Conservation (phyloP, 306 rosid genomes). For the Cyclanthera cordifolia region DNA sequence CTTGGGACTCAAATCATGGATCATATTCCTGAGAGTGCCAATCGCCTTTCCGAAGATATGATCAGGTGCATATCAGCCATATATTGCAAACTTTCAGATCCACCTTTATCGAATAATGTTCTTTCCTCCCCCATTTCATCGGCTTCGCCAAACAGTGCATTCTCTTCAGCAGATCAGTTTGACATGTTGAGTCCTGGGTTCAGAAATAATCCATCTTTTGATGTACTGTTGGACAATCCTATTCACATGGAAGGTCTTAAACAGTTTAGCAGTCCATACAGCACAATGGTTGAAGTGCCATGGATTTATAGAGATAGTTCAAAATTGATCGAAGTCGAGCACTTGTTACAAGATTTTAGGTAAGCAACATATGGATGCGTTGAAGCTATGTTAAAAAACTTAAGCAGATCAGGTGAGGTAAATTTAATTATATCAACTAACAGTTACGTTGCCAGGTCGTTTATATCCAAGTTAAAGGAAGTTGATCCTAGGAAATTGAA, state of each 20-base stretch:
- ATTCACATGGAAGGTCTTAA: slow-evolving; percentile 78
- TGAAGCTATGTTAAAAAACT: too few relatives aligned
- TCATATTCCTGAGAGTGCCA: slow-evolving; percentile 59
- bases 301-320: slow-evolving; percentile 71
- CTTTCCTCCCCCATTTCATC: slow-evolving; percentile 79
- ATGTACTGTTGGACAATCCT: slow-evolving; percentile 70
- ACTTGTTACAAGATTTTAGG: slow-evolving; percentile 84
- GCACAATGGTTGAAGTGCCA: slow-evolving; percentile 93
- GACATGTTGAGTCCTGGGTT: slow-evolving; percentile 81
- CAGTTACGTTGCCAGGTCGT: slow-evolving; percentile 50
- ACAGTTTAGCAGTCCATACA: slow-evolving; percentile 95
- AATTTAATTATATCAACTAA: too few relatives aligned
- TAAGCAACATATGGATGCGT: too few relatives aligned
- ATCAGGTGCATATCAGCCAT: slow-evolving; percentile 80
- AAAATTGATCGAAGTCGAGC: slow-evolving; percentile 52
- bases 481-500: slow-evolving; percentile 64
- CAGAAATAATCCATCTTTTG: slow-evolving; percentile 61
- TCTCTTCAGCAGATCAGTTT: slow-evolving; percentile 59
- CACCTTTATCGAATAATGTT: slow-evolving; percentile 53
- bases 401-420: too few relatives aligned
- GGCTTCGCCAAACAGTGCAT: slow-evolving; percentile 57
- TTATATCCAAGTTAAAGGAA: slow-evolving; percentile 58
- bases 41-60: slow-evolving; percentile 87
- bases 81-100: slow-evolving; percentile 83
- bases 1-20: slow-evolving; percentile 80